Base-by-base conservation (phyloP, 345 rosid species). In the Conringia planisiliqua region DNA sequence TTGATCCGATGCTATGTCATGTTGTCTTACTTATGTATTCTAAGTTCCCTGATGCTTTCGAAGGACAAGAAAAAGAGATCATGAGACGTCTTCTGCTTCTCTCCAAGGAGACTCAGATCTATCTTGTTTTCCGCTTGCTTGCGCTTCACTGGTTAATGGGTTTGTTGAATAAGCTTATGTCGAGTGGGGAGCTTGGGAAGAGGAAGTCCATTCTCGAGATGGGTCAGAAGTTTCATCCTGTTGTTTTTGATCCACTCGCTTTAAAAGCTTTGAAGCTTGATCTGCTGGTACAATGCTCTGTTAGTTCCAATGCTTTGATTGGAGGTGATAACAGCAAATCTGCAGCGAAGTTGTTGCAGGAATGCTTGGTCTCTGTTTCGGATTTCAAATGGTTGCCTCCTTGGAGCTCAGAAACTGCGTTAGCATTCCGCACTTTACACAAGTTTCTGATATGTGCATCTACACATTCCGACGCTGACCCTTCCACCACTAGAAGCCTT, bases 381-480 rank as follows among this genome's bases (percentile, higher is more conserved):
- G 93, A 89, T 70, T 91, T 91, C 78, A 90, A 87, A 71, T 94
- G 98, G 98, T 79, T 94, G 82, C 93, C 98, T 76, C 86, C 96
- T 10, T 86, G 90, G 88, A 91, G 97, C 82, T 75, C 93, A n/a
- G 98, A 94, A 83, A 94, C 98, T 69, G 86, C 88, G 0, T 85
- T 91, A 74, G 98, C 96, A 17, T 90, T 90, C 77, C 98, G 93
- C 18, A 79, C 86, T 65, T 88, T 85, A 56, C 93, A 94, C 83
- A 94, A 88, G 82, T 91, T 94, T 78, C 77, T 91, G 79, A 84
- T 91, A 20, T 90, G 90, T 68, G 81, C 85, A 11, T 92, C 96
- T 14, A 79, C 90, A 71, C 98, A 88, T 73, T 79, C 80, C 14
- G 89, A 87, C 61, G 64, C 66, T 38, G 87, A 88, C 80, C 85